These are phyloP conservation scores for Vachellia collinsii DNA, from an alignment of 306 rosid species.

Conservation along the genomic window DNA sequence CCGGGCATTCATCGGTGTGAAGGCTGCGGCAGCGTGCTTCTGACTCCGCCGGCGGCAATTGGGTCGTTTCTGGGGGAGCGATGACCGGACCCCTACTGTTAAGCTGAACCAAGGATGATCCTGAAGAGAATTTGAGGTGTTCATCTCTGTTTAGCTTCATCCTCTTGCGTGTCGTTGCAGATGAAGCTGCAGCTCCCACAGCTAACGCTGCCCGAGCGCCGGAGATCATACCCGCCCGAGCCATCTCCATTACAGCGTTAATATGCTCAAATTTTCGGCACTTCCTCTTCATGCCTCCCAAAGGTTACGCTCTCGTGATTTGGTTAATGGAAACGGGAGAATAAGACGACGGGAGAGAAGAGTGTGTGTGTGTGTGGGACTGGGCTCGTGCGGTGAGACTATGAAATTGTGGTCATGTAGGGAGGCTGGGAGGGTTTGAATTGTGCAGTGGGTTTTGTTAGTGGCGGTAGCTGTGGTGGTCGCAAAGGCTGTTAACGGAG, in stretches of 20 bases:
- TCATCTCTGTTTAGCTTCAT: conserved; percentile 45
- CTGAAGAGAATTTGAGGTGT: conserved; percentile 35
- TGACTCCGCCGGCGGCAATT: conserved; percentile 15
- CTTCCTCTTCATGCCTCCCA: conserved; percentile 39
- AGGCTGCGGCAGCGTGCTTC: conserved; percentile 47
- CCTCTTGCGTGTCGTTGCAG: conserved; percentile 38
- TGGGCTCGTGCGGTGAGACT: conserved; percentile 44
- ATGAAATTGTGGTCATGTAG: conserved; percentile 48
- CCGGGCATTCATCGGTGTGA: conserved; percentile 43
- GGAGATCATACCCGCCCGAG: conserved; percentile 60
- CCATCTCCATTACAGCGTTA: conserved; percentile 56
- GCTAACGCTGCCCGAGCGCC: conserved; percentile 60
- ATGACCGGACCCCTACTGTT: conserved; percentile 29
- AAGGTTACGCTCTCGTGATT: conserved; percentile 35
- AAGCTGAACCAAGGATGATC: conserved; percentile 41
- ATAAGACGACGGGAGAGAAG: conserved; percentile 25
- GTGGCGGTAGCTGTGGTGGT: conserved; percentile 55
- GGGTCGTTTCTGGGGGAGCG: conserved; percentile 14
- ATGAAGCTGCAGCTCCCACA: conserved; percentile 36
- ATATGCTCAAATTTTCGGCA: conserved; percentile 42
- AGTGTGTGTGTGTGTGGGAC: neutral
- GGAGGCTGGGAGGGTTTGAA: conserved; percentile 66
- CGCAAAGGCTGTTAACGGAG: conserved; percentile 65
- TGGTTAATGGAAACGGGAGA: conserved; percentile 41
- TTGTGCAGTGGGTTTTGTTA: conserved; percentile 48